Evolutionary conservation across 2,329 filamentous ascomycete genomes (phyloP).

Genomic region (Byssothecium circinans): DNA sequence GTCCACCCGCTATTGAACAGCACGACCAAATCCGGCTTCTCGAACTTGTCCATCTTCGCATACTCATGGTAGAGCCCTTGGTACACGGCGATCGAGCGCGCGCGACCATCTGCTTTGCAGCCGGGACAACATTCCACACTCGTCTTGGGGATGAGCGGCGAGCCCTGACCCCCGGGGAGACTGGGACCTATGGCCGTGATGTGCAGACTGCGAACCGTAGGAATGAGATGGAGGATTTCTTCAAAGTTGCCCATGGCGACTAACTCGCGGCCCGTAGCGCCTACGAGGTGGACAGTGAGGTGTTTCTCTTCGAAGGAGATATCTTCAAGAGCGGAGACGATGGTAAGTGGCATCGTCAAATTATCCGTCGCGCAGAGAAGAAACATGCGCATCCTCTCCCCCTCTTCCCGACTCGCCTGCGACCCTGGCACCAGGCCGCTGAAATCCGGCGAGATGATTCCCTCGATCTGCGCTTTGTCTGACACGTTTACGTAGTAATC

Average conservation of each 20-base stretch:
- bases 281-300: conserved; percentile 17
- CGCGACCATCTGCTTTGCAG: conserved; percentile 12
- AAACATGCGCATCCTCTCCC: conserved; percentile 20
- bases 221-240: conserved; percentile 20
- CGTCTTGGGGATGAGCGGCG: conserved; percentile 8
- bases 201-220: conserved; percentile 10
- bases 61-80: conserved; percentile 22
- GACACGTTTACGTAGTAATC: conserved; percentile 22
- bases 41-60: conserved; percentile 9
- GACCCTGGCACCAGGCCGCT: conserved; percentile 5
- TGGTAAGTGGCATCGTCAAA: conserved; percentile 23
- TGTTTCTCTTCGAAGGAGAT: conserved; percentile 4
- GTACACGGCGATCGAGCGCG: conserved; percentile 13
- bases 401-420: conserved; percentile 10
- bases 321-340: conserved; percentile 20
- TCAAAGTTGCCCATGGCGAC: conserved; percentile 18
- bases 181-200: conserved; percentile 17
- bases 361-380: conserved; percentile 19
- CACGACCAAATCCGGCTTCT: conserved; percentile 18
- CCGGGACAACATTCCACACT: conserved; percentile 14
- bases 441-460: conserved; percentile 16
- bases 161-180: conserved; percentile 1
- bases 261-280: conserved; percentile 21
- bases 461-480: conserved; percentile 17
- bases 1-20: conserved; percentile 21